Base-by-base conservation (phyloP, 768 basidiomycete genomes). In the Glaciozyma antarctica region DNA sequence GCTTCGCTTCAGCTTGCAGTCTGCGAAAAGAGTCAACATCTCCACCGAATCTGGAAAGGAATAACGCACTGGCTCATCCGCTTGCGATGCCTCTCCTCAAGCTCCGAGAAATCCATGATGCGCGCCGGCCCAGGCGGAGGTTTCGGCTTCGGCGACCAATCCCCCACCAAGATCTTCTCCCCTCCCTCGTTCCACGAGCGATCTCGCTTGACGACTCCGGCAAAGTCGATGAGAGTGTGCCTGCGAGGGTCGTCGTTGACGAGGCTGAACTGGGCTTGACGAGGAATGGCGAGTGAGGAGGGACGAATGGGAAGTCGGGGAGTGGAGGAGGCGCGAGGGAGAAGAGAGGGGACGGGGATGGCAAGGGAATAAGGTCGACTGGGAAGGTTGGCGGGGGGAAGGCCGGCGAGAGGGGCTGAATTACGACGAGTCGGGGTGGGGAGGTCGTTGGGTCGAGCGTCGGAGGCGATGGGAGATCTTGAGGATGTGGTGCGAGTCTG, bases 31-130 rank as follows among this genome's bases (percentile, higher is more conserved):
- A 19, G 26, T 32, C 7, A 58, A 28, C 24, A 45, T 43, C n/a
- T 9, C 2, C 8, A 13, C 8, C 16, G 10, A 58, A 5, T 2
- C 8, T 13, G 22, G 22, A 47, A 2, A 5, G 49, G 16, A 34
- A 21, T 21, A 19, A 65, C 63, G 34, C 32, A 70, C 69, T 57
- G 32, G 48, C 62, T 64, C 24, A 70, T 53, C 13, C 65, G 34
- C 60, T 61, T 66, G 26, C 62, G 55, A 44, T 70, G 65, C 53
- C 61, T 61, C 21, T 53, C 65, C 41, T 70, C 65, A 9, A 70
- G 60, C 32, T 70, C 65, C 0, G n/a, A 45, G 28, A 70, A 60
- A 45, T 62, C 69, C 65, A 70, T 66, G 30, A 70, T 66, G 43
- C 62, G 58, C 3, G 65, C 57, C 16, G 57, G 43, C 5, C 24